A percentile compares a stretch with the other conserved stretches of the same genome.
Conservation (phyloP, 2,329 filamentous ascomycete genomes). For the Thermothelomyces thermophilus region DNA sequence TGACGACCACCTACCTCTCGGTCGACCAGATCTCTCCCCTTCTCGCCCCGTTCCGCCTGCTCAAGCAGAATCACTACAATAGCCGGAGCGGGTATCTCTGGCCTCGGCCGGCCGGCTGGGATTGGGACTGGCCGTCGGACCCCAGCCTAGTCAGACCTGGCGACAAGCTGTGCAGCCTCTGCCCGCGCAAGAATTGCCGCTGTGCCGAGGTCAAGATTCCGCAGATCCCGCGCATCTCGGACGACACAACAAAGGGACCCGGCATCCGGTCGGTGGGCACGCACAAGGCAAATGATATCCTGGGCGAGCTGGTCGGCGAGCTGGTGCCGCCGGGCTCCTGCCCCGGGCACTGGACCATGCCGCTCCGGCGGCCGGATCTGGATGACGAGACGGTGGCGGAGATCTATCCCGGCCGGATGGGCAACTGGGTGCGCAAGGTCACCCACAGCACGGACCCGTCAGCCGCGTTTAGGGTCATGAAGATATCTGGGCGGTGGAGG, state of each 20-base stretch:
- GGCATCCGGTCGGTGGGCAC: conserved; percentile 19
- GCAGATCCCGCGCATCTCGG: conserved; percentile 17
- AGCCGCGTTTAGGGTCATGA: conserved; percentile 17
- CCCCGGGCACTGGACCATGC: conserved; percentile 18
- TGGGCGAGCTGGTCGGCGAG: conserved; percentile 24
- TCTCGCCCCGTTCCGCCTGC: conserved; percentile 16
- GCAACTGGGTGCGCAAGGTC: conserved; percentile 26
- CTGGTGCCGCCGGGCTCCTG: conserved; percentile 17
- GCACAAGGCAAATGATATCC: conserved; percentile 11
- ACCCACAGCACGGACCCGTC: conserved; percentile 15
- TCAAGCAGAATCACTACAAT: conserved; percentile 18
- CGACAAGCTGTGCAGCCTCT: conserved; percentile 17
- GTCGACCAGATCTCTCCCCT: conserved; percentile 16
- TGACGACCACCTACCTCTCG: conserved; percentile 11
- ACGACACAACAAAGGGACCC: conserved; percentile 17
- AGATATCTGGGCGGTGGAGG: conserved; percentile 22
- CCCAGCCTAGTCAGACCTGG: conserved; percentile 13
- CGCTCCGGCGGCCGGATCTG: conserved; percentile 20
- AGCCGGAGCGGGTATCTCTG: conserved; percentile 7
- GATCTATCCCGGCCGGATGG: conserved; percentile 21
- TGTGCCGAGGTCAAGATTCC: conserved; percentile 16
- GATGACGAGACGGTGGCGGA: conserved; percentile 20
- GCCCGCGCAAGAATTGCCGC: conserved; percentile 16
- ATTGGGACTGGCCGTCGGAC: conserved; percentile 21
- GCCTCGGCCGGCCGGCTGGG: conserved; percentile 16